A percentile compares a stretch with the other conserved stretches of the same genome.
Evolutionary conservation across 257 asterid species (phyloP).

Genomic region (Plectranthus barbatus): DNA sequence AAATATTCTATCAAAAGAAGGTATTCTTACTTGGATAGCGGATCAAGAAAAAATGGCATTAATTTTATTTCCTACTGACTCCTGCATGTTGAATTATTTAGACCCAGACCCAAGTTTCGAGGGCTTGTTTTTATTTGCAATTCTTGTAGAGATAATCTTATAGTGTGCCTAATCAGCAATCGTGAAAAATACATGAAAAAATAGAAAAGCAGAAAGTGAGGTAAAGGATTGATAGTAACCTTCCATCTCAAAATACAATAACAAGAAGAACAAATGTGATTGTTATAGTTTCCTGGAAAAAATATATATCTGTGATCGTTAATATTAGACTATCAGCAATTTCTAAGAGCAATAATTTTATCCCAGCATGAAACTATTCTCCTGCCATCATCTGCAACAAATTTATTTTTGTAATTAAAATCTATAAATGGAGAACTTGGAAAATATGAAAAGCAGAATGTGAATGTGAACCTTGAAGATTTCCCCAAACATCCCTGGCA

Average conservation of each 20-base stretch:
- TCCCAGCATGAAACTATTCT: conserved; percentile 23
- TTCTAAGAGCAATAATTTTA: neutral
- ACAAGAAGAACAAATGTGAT: neutral
- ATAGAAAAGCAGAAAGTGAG: too few species aligned
- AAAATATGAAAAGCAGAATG: neutral
- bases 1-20: too few species aligned
- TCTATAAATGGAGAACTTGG: neutral
- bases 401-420: neutral
- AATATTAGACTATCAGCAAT: neutral
- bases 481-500: conserved; percentile 97
- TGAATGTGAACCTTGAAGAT: conserved; percentile 78
- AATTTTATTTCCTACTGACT: too few species aligned
- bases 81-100: too few species aligned
- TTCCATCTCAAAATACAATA: neutral
- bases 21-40: too few species aligned
- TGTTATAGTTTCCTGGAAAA: neutral
- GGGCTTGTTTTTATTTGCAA: too few species aligned
- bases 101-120: too few species aligned
- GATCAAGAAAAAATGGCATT: too few species aligned
- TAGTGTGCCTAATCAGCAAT: neutral
- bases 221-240: too few species aligned
- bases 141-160: too few species aligned
- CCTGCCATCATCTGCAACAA: conserved; percentile 68
- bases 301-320: too few species aligned
- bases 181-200: too few species aligned